These are phyloP conservation scores for Coprinopsis strossmayeri DNA, from an alignment of 768 basidiomycete species.

Conservation along the genomic window DNA sequence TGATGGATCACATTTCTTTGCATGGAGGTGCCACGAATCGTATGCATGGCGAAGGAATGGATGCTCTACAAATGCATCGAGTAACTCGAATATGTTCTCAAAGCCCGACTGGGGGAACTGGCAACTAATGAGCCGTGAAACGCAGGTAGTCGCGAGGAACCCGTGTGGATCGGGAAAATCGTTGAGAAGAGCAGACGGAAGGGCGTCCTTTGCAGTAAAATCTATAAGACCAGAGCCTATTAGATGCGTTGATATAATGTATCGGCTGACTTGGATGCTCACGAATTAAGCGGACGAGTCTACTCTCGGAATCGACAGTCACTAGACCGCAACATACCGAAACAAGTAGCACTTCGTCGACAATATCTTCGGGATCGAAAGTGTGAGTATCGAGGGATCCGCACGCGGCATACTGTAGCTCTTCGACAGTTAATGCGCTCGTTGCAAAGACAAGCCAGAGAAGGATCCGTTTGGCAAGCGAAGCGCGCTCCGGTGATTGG, in stretches of 20 bases:
- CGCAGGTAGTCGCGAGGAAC: neutral
- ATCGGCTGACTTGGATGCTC: neutral
- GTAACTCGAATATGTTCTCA: neutral
- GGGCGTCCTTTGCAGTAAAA: conserved; percentile 1
- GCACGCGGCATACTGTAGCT: conserved; percentile 1
- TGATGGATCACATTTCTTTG: neutral
- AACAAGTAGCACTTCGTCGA: neutral
- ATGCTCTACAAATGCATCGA: no score
- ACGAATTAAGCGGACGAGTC: conserved; percentile 1
- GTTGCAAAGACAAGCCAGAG: neutral
- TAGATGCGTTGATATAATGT: neutral
- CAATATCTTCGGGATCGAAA: neutral
- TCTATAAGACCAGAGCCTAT: neutral
- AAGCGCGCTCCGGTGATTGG: neutral
- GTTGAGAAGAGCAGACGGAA: neutral
- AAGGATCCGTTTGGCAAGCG: neutral
- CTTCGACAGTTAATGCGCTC: neutral
- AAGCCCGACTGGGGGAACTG: neutral
- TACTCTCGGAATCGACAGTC: neutral
- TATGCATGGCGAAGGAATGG: neutral
- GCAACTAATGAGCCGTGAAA: neutral
- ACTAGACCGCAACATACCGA: conserved; percentile 1
- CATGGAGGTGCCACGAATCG: neutral
- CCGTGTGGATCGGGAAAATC: neutral
- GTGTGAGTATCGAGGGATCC: neutral